A percentile compares a stretch with the other conserved stretches of the same genome.
These are phyloP conservation scores for Hymenochaete sp. DNA, from an alignment of 1,284 basidiomycete genomes.

Conservation along the genomic window DNA sequence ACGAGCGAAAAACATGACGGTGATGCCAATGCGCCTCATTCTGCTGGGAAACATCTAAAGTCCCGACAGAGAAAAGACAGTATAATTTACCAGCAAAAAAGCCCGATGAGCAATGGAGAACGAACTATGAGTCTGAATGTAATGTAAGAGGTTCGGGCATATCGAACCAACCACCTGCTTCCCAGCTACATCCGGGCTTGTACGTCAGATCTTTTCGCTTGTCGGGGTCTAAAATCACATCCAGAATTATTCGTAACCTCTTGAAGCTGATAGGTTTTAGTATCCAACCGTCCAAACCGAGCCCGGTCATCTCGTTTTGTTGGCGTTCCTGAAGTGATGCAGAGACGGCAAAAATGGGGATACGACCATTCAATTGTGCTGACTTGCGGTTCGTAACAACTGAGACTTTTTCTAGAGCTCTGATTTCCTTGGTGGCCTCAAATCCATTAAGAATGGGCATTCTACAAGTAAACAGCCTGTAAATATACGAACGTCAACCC, in stretches of 20 bases:
- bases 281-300: conserved; percentile 82
- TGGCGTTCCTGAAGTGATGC: conserved; percentile 66
- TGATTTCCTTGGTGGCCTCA: conserved; percentile 62
- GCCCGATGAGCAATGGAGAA: too few species aligned
- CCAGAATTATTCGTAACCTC: conserved; percentile 52
- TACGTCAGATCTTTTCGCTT: conserved; percentile 55
- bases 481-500: neutral
- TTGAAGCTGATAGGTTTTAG: conserved; percentile 80
- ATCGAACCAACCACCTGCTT: conserved; percentile 54
- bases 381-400: conserved; percentile 33
- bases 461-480: conserved; percentile 31
- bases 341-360: conserved; percentile 81
- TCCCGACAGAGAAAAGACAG: too few species aligned
- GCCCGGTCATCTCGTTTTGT: conserved; percentile 45
- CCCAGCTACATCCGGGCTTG: conserved; percentile 54
- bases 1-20: too few species aligned
- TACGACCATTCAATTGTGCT: conserved; percentile 52
- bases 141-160: too few species aligned
- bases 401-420: conserved; percentile 43
- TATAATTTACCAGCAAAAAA: too few species aligned
- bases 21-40: too few species aligned
- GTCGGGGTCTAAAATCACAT: conserved; percentile 46
- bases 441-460: conserved; percentile 82
- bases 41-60: too few species aligned
- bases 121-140: too few species aligned